Base-by-base conservation (phyloP, 2,329 filamentous ascomycete genomes). In the Davidsoniella neocaledoniae region DNA sequence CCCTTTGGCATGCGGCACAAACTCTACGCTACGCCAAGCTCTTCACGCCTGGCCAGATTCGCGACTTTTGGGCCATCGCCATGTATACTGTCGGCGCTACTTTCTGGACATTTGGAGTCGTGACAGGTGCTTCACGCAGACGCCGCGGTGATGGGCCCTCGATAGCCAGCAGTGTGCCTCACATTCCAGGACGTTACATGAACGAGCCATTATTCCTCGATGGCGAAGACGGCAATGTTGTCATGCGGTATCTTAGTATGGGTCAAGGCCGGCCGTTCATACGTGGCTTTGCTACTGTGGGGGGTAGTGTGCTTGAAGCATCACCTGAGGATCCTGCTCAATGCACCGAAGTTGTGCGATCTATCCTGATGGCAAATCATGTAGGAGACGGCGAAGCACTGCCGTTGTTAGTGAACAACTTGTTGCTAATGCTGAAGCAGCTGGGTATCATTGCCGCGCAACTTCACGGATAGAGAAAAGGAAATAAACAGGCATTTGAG, bases 1-100 rank as follows among this genome's bases (percentile, higher is more conserved):
- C 79, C 8, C 59, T 83, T 1, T 84, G 76, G 73, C 77, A 81
- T 55, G 81, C 81, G 1, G 80, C 77, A 0, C 81, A 83, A 60
- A 69, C 82, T 1, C 59, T 85, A 4, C 71, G 77, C 6, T 71
- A 74, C 39, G 79, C 77, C 2, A 73, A 71, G 57, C 53, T 64
- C 44, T 72, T 79, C 44, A 70, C 75, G 0, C 60, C 64, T 1
- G 68, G 70, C 0, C 67, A 72, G 9, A 61, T 84, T 3, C 73
- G 76, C 41, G 77, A 81, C 54, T 84, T 85, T 59, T 74, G 77
- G 54, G 79, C 80, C 0, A 74, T 85, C 5, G 77, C 74, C 0
- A 71, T 84, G 0, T 82, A 84, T 58, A 81, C 85, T 58, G 79
- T 78, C 3, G 71, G 73, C 10, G 65, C 86, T 4, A 74, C 76